These are phyloP conservation scores for Geosmithia putterillii DNA, from an alignment of 2,329 filamentous ascomycete genomes.

Conservation along the genomic window DNA sequence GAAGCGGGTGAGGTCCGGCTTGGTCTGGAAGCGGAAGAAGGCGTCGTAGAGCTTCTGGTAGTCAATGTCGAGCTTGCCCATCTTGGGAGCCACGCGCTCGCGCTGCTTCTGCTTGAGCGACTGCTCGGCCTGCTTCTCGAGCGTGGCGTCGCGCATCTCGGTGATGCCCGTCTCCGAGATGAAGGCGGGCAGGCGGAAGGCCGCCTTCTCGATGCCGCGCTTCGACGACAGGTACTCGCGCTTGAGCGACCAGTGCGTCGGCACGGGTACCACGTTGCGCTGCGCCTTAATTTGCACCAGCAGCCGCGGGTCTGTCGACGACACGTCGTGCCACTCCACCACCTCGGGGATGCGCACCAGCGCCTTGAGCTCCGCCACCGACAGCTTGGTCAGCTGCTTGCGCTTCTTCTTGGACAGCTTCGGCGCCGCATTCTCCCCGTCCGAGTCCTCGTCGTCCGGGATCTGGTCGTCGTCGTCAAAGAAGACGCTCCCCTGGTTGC, in stretches of 20 bases:
- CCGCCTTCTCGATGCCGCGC: constrained; percentile 87
- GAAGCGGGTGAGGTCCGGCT: constrained; percentile 85
- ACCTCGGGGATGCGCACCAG: constrained; percentile 83
- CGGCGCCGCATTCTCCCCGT: constrained; percentile 49
- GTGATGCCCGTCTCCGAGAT: constrained; percentile 95
- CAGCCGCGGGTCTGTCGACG: constrained; percentile 75
- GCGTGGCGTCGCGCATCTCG: constrained; percentile 92
- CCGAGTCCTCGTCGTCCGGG: constrained; percentile 55
- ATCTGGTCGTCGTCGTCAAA: constrained; percentile 78
- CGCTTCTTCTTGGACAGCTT: constrained; percentile 91
- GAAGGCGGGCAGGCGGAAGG: constrained; percentile 87
- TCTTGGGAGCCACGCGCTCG: constrained; percentile 87
- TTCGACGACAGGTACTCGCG: constrained; percentile 96
- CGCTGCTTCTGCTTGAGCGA: constrained; percentile 90
- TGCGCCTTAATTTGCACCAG: constrained; percentile 92
- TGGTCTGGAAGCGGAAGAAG: constrained; percentile 96
- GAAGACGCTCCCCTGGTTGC: constrained; percentile 75
- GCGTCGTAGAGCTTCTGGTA: constrained; percentile 98
- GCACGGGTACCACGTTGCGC: constrained; percentile 90
- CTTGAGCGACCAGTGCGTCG: constrained; percentile 89
- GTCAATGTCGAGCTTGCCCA: constrained; percentile 95
- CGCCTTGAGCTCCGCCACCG: constrained; percentile 90
- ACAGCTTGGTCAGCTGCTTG: constrained; percentile 83
- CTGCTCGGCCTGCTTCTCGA: constrained; percentile 91
- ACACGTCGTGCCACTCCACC: constrained; percentile 95